Percentiles rank a stretch among this genome's conserved stretches.
Conservation (phyloP, 2,329 filamentous ascomycete species). For the Epichloe gansuensis region DNA sequence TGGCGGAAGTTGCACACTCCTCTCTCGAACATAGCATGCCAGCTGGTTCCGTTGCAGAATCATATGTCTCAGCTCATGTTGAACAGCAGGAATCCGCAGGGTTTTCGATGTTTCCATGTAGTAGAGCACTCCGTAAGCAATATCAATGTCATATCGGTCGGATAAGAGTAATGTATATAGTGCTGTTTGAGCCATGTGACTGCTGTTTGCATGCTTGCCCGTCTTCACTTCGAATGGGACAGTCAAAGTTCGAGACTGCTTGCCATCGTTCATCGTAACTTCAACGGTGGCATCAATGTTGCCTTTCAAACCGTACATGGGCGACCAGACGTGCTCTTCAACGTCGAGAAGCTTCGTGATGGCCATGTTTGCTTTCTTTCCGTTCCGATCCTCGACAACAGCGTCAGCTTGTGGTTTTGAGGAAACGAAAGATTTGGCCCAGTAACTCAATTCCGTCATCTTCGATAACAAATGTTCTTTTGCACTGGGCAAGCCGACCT, state of each 20-base stretch:
- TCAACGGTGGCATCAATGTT: conserved; percentile 97
- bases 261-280: conserved; percentile 62
- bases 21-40: conserved; percentile 72
- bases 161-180: conserved; percentile 87
- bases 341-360: conserved; percentile 92
- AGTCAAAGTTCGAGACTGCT: conserved; percentile 56
- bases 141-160: conserved; percentile 87
- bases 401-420: conserved; percentile 58
- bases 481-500: conserved; percentile 59
- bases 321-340: conserved; percentile 97
- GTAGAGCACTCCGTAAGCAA: conserved; percentile 83
- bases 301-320: conserved; percentile 91
- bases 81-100: conserved; percentile 70
- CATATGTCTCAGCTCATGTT: conserved; percentile 88
- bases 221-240: conserved; percentile 96
- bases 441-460: conserved; percentile 66
- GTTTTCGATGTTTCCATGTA: conserved; percentile 89
- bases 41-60: conserved; percentile 90
- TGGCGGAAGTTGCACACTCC: conserved; percentile 65
- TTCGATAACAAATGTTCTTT: conserved; percentile 73
- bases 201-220: conserved; percentile 68
- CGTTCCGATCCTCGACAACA: conserved; percentile 66
- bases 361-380: conserved; percentile 65
- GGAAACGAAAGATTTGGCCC: conserved; percentile 74
- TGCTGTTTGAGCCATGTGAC: conserved; percentile 85